A percentile compares a stretch with the other conserved stretches of the same genome.
Evolutionary conservation across 805 yeast genomes (phyloP).

Genomic region (Lachancea lanzarotensis): DNA sequence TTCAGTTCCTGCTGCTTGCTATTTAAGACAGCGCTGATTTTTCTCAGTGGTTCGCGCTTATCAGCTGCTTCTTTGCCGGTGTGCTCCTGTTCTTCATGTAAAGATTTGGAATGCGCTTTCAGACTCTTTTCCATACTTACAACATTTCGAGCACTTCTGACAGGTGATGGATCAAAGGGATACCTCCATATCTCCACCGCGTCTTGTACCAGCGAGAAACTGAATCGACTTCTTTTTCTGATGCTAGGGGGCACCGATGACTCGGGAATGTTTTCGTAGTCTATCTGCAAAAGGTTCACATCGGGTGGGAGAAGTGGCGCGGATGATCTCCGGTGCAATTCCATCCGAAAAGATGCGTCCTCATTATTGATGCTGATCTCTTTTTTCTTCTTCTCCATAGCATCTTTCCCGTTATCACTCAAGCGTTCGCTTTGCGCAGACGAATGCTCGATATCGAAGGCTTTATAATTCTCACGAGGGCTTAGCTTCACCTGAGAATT

Average conservation of each 20-base stretch:
- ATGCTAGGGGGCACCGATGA: background rate
- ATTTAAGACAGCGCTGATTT: constrained; percentile 15
- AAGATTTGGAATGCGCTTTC: constrained; percentile 9
- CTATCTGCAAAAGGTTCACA: constrained; percentile 6
- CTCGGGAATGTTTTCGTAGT: constrained; percentile 6
- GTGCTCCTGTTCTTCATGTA: constrained; percentile 6
- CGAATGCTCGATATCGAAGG: background rate
- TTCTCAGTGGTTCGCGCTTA: constrained; percentile 7
- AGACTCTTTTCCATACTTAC: constrained; percentile 14
- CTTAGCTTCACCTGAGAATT: constrained; percentile 10
- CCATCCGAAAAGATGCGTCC: constrained; percentile 20
- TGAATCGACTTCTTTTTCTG: constrained; percentile 13
- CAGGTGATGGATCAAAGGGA: constrained; percentile 30
- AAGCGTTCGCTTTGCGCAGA: background rate
- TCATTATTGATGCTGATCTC: background rate
- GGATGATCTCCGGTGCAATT: constrained; percentile 25
- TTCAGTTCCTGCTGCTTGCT: constrained; percentile 18
- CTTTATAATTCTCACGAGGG: constrained; percentile 10
- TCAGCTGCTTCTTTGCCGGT: constrained; percentile 4
- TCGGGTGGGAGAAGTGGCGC: constrained; percentile 12
- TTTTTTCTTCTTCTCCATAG: background rate
- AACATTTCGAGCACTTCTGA: constrained; percentile 28
- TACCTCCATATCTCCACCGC: constrained; percentile 23
- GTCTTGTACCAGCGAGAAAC: constrained; percentile 23
- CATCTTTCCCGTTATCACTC: background rate